These are phyloP conservation scores for Zancudomyces culisetae DNA, from an alignment of 371 early-diverging fungal genomes.

Conservation along the genomic window DNA sequence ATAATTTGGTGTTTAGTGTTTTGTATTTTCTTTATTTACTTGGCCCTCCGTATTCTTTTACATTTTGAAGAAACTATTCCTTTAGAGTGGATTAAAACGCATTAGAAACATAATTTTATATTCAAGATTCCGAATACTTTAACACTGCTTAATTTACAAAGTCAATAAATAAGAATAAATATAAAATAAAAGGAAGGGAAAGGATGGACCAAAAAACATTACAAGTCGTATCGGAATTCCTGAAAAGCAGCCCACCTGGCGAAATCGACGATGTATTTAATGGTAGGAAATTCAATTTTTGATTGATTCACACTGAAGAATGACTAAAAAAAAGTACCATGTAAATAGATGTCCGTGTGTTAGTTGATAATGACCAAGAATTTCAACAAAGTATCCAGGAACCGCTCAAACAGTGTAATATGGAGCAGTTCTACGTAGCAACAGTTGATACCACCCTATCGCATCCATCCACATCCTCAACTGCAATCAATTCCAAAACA, in stretches of 20 bases:
- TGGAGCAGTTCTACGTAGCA: constrained; percentile 55
- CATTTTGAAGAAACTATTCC: too few relatives aligned
- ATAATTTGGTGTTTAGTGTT: too few relatives aligned
- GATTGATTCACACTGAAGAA: background rate
- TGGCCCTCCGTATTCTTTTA: too few relatives aligned
- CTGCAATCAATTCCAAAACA: too few relatives aligned
- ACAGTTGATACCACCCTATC: too few relatives aligned
- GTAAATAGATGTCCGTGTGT: constrained; percentile 65
- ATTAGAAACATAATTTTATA: too few relatives aligned
- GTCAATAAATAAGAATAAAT: background rate
- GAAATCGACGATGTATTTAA: constrained; percentile 91
- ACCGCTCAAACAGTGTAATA: constrained; percentile 65
- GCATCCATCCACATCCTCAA: too few relatives aligned
- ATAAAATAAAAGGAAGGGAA: constrained; percentile 15
- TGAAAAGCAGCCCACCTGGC: constrained; percentile 81
- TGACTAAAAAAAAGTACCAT: background rate
- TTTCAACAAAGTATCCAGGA: constrained; percentile 47
- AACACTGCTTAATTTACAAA: background rate
- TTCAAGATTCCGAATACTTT: too few relatives aligned
- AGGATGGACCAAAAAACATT: too few relatives aligned
- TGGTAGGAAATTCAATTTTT: constrained; percentile 30
- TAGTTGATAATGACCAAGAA: constrained; percentile 61
- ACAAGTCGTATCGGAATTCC: constrained; percentile 60
- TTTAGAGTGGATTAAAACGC: too few relatives aligned
- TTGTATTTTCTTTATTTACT: too few relatives aligned